Evolutionary conservation across 2,329 filamentous ascomycete genomes (phyloP).

Genomic region (Coniella vitis): DNA sequence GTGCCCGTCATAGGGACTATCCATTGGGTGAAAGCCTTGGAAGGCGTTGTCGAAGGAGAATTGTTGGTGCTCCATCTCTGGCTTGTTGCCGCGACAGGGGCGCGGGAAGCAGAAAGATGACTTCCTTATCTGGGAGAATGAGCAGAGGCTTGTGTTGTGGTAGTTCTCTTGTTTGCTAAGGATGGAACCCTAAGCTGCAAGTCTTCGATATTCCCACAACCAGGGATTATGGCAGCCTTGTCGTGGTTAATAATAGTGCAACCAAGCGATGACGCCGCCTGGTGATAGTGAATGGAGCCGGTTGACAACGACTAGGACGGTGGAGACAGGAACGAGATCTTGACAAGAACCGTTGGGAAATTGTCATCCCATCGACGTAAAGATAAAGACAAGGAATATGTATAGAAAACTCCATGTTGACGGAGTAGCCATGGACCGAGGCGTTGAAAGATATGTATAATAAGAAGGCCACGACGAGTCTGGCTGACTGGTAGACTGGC

Average conservation of each 20-base stretch:
- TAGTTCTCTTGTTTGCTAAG: not conserved
- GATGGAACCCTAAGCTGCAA: not conserved
- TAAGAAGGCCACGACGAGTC: conserved; percentile 3
- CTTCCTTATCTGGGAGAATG: not conserved
- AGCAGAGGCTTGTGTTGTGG: not conserved
- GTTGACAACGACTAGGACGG: not conserved
- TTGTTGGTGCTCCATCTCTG: conserved; percentile 6
- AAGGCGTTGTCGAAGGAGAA: conserved; percentile 1
- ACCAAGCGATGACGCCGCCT: not conserved
- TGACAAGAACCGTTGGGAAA: conserved; percentile 5
- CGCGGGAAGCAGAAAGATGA: too few relatives aligned
- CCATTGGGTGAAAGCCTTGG: not conserved
- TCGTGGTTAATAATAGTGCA: not conserved
- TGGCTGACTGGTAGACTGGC: not conserved
- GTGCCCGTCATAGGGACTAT: not conserved
- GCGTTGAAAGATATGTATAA: conserved; percentile 15
- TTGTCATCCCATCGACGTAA: conserved; percentile 1
- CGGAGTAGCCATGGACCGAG: conserved; percentile 11
- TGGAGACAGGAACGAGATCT: conserved; percentile 1
- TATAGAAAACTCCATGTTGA: conserved; percentile 8
- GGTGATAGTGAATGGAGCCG: not conserved
- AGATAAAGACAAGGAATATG: not conserved
- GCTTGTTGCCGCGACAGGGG: not conserved
- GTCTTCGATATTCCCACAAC: not conserved
- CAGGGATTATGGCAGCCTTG: conserved; percentile 6